A percentile compares a stretch with the other conserved stretches of the same genome.
phyloP scores from a whole-genome alignment of 2,329 filamentous ascomycete species.

The Helotiales sp. region DNA sequence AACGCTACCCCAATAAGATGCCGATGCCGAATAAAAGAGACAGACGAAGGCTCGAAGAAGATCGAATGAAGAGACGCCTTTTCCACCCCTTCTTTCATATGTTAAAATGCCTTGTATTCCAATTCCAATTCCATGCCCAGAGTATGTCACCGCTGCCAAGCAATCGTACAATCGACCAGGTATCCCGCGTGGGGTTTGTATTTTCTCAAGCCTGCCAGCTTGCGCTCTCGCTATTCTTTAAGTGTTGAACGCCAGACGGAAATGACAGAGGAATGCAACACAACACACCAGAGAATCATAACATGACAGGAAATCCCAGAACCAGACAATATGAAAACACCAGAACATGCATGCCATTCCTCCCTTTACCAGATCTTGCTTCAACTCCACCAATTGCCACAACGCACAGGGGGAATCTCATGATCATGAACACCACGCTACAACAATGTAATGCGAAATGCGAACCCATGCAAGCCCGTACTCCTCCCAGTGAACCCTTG shows the following conservation, averaged over 20 bases:
- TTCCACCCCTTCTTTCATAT: constrained; percentile 31
- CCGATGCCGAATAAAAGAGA: constrained; percentile 20
- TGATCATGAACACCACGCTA: constrained; percentile 36
- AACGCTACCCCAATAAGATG: constrained; percentile 17
- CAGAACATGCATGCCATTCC: constrained; percentile 33
- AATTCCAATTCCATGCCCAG: constrained; percentile 28
- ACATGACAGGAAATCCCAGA: constrained; percentile 22
- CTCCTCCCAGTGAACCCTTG: constrained; percentile 29
- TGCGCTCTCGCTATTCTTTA: constrained; percentile 29
- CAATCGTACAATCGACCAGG: constrained; percentile 31
- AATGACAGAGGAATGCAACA: constrained; percentile 33
- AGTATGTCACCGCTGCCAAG: constrained; percentile 18
- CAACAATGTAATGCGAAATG: constrained; percentile 34
- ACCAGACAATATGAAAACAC: constrained; percentile 25
- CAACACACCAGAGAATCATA: constrained; percentile 22
- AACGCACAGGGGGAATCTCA: constrained; percentile 37
- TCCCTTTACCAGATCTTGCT: constrained; percentile 28
- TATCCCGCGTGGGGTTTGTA: constrained; percentile 12
- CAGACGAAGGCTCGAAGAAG: constrained; percentile 7
- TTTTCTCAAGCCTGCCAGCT: constrained; percentile 33
- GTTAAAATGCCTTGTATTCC: constrained; percentile 27
- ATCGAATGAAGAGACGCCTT: constrained; percentile 28
- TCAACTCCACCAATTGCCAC: constrained; percentile 34
- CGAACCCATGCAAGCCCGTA: constrained; percentile 30
- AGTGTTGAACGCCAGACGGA: constrained; percentile 27